A percentile compares a stretch with the other conserved stretches of the same genome.
phyloP scores from a whole-genome alignment of 2,329 filamentous ascomycete species.

The Diplodia sapinea region DNA sequence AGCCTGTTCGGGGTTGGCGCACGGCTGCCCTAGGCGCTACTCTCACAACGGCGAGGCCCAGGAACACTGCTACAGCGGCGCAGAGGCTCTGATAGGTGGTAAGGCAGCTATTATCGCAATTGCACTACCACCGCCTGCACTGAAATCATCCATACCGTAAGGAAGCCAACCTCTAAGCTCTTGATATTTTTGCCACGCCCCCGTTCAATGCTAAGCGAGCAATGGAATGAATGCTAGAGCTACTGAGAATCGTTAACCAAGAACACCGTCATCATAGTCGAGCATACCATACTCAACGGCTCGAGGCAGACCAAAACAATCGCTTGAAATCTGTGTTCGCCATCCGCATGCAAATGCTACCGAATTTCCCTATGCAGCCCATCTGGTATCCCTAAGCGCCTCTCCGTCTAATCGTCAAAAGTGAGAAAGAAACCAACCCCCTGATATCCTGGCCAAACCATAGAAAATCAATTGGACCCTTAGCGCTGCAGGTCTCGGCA shows the following conservation, averaged over 20 bases:
- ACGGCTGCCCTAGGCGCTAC: background rate
- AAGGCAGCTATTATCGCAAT: background rate
- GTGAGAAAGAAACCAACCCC: background rate
- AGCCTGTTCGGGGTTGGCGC: conserved; percentile 6
- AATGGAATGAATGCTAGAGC: background rate
- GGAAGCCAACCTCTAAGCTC: background rate
- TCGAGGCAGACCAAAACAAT: background rate
- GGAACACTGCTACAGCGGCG: background rate
- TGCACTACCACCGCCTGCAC: background rate
- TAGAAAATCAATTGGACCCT: background rate
- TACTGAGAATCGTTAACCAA: background rate
- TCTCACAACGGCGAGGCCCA: background rate
- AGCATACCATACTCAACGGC: background rate
- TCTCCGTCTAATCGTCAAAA: conserved; percentile 16
- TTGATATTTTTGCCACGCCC: background rate
- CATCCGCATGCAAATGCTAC: conserved; percentile 22
- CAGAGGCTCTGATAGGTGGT: background rate
- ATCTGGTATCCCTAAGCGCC: conserved; percentile 21
- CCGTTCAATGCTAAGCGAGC: conserved; percentile 10
- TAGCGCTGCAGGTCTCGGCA: conserved; percentile 27
- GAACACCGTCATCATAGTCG: background rate
- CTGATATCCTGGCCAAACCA: background rate
- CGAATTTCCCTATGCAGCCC: conserved; percentile 16
- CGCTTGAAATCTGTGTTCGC: conserved; percentile 16
- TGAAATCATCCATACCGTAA: background rate